These are phyloP conservation scores for Setaria italica DNA, from an alignment of 202 grass and related monocot genomes.

Conservation along the genomic window DNA sequence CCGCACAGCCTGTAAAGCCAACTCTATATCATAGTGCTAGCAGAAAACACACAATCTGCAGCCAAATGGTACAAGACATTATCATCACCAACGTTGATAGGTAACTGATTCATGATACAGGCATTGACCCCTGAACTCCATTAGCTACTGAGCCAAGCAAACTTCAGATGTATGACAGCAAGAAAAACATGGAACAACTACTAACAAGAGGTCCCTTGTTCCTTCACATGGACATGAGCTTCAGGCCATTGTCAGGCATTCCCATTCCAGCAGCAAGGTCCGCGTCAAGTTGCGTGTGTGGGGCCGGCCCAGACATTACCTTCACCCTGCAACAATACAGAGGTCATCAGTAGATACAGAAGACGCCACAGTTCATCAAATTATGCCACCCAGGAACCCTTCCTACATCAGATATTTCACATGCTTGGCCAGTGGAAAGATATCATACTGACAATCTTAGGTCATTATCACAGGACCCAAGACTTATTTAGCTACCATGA, in stretches of 20 bases:
- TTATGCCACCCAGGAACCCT: neutral
- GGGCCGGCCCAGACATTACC: slow-evolving; percentile 75
- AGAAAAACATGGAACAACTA: neutral
- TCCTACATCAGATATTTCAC: slow-evolving; percentile 4
- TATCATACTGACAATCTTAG: neutral
- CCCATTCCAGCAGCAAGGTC: slow-evolving; percentile 95
- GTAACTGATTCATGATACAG: slow-evolving; percentile 26
- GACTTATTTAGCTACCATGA: neutral
- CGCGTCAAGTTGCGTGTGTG: slow-evolving; percentile 87
- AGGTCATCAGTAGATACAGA: slow-evolving; percentile 27
- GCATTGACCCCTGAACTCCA: neutral
- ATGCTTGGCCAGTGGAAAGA: neutral
- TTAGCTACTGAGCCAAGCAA: slow-evolving; percentile 10
- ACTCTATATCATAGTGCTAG: neutral
- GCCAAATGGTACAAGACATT: neutral
- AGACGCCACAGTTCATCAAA: neutral
- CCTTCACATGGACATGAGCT: slow-evolving; percentile 85
- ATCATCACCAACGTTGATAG: neutral
- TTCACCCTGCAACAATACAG: slow-evolving; percentile 68
- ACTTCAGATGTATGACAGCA: slow-evolving; percentile 21
- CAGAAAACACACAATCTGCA: slow-evolving; percentile 1
- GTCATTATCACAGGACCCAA: neutral
- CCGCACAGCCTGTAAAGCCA: neutral
- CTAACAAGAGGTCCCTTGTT: slow-evolving; percentile 22
- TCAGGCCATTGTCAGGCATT: slow-evolving; percentile 91